These are phyloP conservation scores for Rhynchosporium graminicola DNA, from an alignment of 2,329 filamentous ascomycete genomes.

Conservation along the genomic window DNA sequence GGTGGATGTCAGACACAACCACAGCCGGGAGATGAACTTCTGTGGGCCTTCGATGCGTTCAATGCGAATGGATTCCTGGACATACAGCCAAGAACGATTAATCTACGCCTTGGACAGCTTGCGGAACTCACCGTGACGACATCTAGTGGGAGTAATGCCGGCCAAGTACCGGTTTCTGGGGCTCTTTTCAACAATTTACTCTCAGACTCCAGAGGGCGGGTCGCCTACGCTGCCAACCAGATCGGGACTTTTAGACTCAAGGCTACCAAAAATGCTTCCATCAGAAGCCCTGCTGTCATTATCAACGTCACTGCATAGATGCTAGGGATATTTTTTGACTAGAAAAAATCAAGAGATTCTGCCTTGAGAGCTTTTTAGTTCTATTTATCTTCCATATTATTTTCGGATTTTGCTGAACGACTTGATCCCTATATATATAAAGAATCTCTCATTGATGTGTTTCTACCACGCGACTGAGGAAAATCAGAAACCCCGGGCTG, in stretches of 20 bases:
- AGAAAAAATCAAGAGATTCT: too few species aligned
- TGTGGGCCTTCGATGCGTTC: background rate
- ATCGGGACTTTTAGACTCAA: background rate
- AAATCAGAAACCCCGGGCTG: too few species aligned
- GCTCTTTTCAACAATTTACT: background rate
- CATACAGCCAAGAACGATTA: background rate
- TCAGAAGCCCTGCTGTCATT: slow-evolving; percentile 1
- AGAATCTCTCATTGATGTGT: too few species aligned
- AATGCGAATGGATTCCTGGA: background rate
- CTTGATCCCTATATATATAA: too few species aligned
- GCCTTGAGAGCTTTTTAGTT: too few species aligned
- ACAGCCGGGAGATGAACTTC: background rate
- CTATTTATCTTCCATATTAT: too few species aligned
- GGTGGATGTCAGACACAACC: background rate
- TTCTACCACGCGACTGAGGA: too few species aligned
- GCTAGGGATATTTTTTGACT: too few species aligned
- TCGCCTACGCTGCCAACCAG: background rate
- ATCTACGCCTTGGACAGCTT: background rate
- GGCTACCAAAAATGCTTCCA: background rate
- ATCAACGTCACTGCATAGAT: background rate
- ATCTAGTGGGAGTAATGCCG: background rate
- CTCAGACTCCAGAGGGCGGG: background rate
- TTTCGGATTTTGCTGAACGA: too few species aligned
- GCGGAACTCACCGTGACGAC: background rate
- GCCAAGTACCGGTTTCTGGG: background rate